Evolutionary conservation across 2,329 filamentous ascomycete species (phyloP).

Genomic region (Aspergillus proliferans): DNA sequence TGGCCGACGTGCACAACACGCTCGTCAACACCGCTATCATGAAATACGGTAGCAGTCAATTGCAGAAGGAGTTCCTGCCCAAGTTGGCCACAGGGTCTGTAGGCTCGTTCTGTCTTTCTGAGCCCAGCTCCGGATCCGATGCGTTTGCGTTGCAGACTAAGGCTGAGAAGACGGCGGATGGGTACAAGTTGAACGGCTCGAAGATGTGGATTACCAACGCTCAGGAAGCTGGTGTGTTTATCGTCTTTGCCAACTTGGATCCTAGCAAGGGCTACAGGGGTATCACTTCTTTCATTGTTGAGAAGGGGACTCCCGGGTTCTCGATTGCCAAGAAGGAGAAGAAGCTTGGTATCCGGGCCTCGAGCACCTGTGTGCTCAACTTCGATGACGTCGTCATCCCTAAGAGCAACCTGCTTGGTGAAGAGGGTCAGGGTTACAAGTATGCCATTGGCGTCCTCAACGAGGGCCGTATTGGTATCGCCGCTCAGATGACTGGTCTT

Average conservation of each 20-base stretch:
- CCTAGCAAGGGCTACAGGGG: slow-evolving; percentile 91
- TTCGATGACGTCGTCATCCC: slow-evolving; percentile 94
- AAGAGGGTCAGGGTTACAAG: slow-evolving; percentile 92
- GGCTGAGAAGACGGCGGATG: slow-evolving; percentile 72
- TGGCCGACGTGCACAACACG: slow-evolving; percentile 98
- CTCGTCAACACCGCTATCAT: slow-evolving; percentile 89
- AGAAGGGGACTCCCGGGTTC: slow-evolving; percentile 85
- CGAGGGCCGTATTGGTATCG: slow-evolving; percentile 95
- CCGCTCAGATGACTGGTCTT: slow-evolving; percentile 96
- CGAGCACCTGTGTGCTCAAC: slow-evolving; percentile 93
- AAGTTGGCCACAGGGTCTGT: slow-evolving; percentile 83
- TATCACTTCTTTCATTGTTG: slow-evolving; percentile 91
- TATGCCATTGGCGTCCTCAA: slow-evolving; percentile 93
- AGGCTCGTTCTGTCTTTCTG: slow-evolving; percentile 84
- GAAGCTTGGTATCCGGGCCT: slow-evolving; percentile 95
- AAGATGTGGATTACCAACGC: slow-evolving; percentile 99
- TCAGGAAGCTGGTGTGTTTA: slow-evolving; percentile 88
- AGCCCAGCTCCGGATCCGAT: slow-evolving; percentile 88
- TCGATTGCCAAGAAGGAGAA: slow-evolving; percentile 99
- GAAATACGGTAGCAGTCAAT: slow-evolving; percentile 69
- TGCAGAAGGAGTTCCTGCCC: slow-evolving; percentile 86
- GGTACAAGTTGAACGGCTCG: slow-evolving; percentile 79
- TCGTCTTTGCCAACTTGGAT: slow-evolving; percentile 95
- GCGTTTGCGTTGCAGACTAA: slow-evolving; percentile 92
- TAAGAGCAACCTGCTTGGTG: slow-evolving; percentile 77